Evolutionary conservation across 257 asterid species (phyloP).

Genomic region (Coffea eugenioides): DNA sequence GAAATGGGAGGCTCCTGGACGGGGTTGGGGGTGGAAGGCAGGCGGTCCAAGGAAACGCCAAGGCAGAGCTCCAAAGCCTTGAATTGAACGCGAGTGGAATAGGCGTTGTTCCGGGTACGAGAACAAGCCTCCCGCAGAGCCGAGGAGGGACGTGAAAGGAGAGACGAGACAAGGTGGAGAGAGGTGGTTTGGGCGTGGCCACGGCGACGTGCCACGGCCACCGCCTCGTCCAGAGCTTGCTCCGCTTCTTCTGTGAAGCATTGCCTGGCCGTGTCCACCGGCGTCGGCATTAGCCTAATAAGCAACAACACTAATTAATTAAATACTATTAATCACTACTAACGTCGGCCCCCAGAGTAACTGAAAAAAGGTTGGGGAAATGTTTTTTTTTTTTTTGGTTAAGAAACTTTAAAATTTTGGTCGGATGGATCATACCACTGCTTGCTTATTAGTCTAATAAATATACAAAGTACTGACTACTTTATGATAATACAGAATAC

Average conservation of each 20-base stretch:
- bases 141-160: constrained; percentile 68
- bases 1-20: constrained; percentile 72
- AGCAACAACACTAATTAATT: neutral
- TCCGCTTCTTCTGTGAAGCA: constrained; percentile 79
- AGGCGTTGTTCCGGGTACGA: constrained; percentile 57
- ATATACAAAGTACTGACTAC: too few species aligned
- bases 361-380: constrained; percentile 4
- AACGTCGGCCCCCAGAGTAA: neutral
- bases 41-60: constrained; percentile 65
- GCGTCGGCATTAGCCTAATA: constrained; percentile 68
- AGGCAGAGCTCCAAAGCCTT: constrained; percentile 85
- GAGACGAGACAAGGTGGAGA: constrained; percentile 75
- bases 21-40: constrained; percentile 42
- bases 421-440: neutral
- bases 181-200: constrained; percentile 93
- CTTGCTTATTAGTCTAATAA: too few species aligned
- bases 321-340: too few species aligned
- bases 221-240: constrained; percentile 75
- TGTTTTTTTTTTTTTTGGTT: neutral
- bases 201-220: constrained; percentile 79
- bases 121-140: constrained; percentile 80
- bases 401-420: too few species aligned
- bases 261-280: constrained; percentile 74
- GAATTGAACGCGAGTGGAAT: constrained; percentile 67
- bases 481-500: neutral